These are phyloP conservation scores for Casuarina cunninghamiana DNA, from an alignment of 306 rosid genomes.

Conservation along the genomic window DNA sequence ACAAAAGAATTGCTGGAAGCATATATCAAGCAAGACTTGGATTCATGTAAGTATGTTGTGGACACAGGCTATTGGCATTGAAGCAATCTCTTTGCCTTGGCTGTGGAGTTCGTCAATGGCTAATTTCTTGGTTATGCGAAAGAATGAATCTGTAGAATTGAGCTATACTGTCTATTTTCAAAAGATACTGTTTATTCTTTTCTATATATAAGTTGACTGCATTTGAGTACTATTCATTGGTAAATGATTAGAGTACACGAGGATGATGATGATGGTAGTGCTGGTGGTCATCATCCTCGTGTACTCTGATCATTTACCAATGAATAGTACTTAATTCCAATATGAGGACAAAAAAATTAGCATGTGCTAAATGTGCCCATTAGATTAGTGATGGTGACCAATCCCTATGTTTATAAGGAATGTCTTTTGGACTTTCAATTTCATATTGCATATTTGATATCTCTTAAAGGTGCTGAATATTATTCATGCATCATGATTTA, in stretches of 20 bases:
- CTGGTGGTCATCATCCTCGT: neutral
- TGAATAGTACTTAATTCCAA: neutral
- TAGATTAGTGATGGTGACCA: neutral
- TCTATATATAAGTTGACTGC: slow-evolving; percentile 1
- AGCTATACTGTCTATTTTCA: neutral
- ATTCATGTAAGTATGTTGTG: slow-evolving; percentile 69
- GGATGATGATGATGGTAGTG: neutral
- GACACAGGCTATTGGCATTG: slow-evolving; percentile 2
- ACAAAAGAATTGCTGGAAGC: slow-evolving; percentile 82
- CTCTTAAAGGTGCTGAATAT: neutral
- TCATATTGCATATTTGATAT: neutral
- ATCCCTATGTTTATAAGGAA: neutral
- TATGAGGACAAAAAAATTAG: neutral
- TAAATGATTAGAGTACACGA: neutral
- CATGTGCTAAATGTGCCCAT: neutral
- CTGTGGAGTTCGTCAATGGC: neutral
- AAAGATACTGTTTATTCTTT: neutral
- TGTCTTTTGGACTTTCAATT: neutral
- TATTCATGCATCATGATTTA: neutral
- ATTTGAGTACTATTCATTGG: neutral
- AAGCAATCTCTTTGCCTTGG: slow-evolving; percentile 14
- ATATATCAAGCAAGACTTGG: slow-evolving; percentile 65
- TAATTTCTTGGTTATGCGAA: neutral
- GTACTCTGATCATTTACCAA: neutral
- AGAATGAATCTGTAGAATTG: neutral